Evolutionary conservation across 2,329 filamentous ascomycete species (phyloP), one percentile per base, ranked within the genome.

Genomic region (Hypoxylon sp.): DNA sequence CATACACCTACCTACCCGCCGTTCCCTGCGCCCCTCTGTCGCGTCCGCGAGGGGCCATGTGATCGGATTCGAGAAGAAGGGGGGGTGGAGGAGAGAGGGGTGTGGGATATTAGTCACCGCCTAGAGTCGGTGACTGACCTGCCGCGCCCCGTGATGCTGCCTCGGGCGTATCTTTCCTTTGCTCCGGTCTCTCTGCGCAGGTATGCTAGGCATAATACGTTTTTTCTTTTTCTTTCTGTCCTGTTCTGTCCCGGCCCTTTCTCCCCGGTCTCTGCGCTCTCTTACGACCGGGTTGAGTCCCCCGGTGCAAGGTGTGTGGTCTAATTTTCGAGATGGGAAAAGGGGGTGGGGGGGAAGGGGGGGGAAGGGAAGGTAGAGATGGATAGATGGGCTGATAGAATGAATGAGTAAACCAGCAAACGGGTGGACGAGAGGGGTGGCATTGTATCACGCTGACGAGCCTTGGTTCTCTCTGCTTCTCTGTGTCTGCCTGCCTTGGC

Each of bases 11-110:
- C 3, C 3, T 26, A n/a, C 9, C 10, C 26, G 13, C n/a, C 40
- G 21, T 29, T 35, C 26, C 40, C 45, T 58, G 52, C 61, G 58
- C 61, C 61, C 58, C 52, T 17, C 55, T 47, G 46, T 58, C 61
- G 61, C 61, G 61, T 62, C 49, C 52, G 35, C 55, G 52, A 50
- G 51, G 52, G 31, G 31, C 54, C 61, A 64, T 64, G 61, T 64
- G 61, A 64, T 46, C 46, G 29, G 24, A 48, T 56, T 54, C 37
- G 51, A n/a, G n/a, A n/a, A n/a, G 51, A 37, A 46, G 46, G 45
- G 37, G 46, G 24, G 48, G n/a, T n/a, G n/a, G n/a, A n/a, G n/a
- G n/a, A n/a, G n/a, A n/a, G n/a, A n/a, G n/a, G n/a, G n/a, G n/a
- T n/a, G n/a, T 37, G 33, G 31, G 31, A 35, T 52, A 53, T 57